Evolutionary conservation across 176 grass and related monocot genomes (phyloP).

Genomic region (Eragrostis curvula): DNA sequence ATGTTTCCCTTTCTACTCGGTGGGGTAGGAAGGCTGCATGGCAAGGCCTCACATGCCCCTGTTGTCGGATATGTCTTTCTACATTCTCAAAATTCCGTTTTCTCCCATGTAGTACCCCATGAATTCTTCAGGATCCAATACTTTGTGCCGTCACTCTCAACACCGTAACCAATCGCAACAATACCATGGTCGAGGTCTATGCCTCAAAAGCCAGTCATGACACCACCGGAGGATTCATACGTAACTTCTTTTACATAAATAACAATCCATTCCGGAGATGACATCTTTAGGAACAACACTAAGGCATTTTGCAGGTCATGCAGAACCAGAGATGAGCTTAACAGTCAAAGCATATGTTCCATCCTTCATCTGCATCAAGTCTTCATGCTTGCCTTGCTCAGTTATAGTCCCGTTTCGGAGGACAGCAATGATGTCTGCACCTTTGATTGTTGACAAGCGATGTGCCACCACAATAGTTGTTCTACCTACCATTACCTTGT

Average conservation of each 20-base stretch:
- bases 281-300: background rate
- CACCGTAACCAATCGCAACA: constrained; percentile 40
- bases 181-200: constrained; percentile 51
- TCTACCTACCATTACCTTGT: constrained; percentile 54
- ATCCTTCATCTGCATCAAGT: constrained; percentile 48
- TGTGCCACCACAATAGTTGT: constrained; percentile 67
- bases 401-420: constrained; percentile 53
- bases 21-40: constrained; percentile 50
- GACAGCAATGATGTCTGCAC: constrained; percentile 57
- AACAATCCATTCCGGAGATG: too few species aligned
- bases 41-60: constrained; percentile 38
- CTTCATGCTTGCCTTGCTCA: constrained; percentile 63
- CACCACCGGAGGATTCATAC: background rate
- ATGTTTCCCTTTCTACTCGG: background rate
- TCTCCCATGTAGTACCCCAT: constrained; percentile 43
- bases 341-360: constrained; percentile 64
- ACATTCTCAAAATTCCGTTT: constrained; percentile 24
- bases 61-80: constrained; percentile 38
- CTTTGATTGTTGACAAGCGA: constrained; percentile 60
- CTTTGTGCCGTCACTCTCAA: constrained; percentile 42
- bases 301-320: background rate
- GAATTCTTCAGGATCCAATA: constrained; percentile 58
- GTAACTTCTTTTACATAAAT: too few species aligned
- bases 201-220: constrained; percentile 39
- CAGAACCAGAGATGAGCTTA: constrained; percentile 45